Evolutionary conservation across 192 early-diverging fungal species (phyloP).

Genomic region (Coemansia sp.): DNA sequence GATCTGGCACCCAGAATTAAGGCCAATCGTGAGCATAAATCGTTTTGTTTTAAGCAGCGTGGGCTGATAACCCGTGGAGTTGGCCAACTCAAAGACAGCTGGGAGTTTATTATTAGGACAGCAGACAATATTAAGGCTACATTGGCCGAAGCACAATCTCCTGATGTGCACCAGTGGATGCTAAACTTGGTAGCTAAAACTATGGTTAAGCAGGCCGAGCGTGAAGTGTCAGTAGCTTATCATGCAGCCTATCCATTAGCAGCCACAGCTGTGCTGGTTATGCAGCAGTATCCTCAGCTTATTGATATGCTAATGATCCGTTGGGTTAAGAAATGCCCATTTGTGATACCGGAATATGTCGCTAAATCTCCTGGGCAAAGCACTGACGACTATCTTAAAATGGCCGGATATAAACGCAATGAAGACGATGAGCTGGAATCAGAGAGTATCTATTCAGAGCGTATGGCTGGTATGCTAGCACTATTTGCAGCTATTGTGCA

Average conservation of each 20-base stretch:
- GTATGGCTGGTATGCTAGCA: constrained; percentile 47
- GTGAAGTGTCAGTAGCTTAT: constrained; percentile 29
- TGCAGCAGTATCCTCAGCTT: constrained; percentile 24
- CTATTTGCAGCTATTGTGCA: constrained; percentile 46
- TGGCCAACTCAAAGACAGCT: constrained; percentile 50
- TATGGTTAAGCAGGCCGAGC: constrained; percentile 46
- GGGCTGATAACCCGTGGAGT: constrained; percentile 33
- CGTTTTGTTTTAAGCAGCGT: constrained; percentile 41
- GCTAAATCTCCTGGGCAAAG: constrained; percentile 14
- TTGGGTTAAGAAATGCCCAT: constrained; percentile 50
- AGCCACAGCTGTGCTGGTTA: constrained; percentile 24
- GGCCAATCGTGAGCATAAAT: constrained; percentile 8
- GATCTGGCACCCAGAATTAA: constrained; percentile 18
- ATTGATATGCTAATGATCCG: constrained; percentile 37
- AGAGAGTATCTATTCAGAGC: constrained; percentile 32
- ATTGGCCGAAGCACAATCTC: constrained; percentile 13
- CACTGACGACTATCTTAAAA: constrained; percentile 23
- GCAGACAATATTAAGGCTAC: constrained; percentile 18
- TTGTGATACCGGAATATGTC: constrained; percentile 34
- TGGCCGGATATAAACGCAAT: constrained; percentile 35
- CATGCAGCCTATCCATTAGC: constrained; percentile 43
- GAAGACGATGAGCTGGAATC: constrained; percentile 39
- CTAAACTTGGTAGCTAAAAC: constrained; percentile 46
- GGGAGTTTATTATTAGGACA: constrained; percentile 29
- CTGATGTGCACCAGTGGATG: constrained; percentile 38